Evolutionary conservation across 306 rosid species (phyloP), one percentile per base, ranked within the genome.

Genomic region (Pachyrhizus erosus): DNA sequence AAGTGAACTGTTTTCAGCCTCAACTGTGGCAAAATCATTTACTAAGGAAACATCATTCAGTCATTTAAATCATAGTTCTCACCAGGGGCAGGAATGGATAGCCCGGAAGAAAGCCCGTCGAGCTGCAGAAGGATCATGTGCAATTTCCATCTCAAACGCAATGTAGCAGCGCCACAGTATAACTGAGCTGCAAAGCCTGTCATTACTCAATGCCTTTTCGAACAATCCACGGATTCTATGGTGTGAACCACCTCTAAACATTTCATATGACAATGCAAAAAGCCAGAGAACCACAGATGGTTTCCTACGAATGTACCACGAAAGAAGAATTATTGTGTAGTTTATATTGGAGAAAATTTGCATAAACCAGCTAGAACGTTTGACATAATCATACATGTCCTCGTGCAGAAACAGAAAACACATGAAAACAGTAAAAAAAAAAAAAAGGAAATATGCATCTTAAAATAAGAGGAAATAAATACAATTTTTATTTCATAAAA

Each of bases 81-180:
- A 96, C 99, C 98, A 93, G 20, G 99, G 99, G 78, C 98, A 96
- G 45, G 99, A 90, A 90, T 96, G 99, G 65, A 96, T 93, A 43
- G 98, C 99, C 37, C 99, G 93, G 80, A 96, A 96, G 90, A 93
- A 96, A 43, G 92, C 83, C 42, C 98, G 93, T 70, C 90, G 87
- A 31, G 99, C 96, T 3, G 93, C 89, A 70, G 92, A 87, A 72
- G 92, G 90, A 87, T 92, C 89, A 9, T 64, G 24, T 61, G 91
- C 88, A 77, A 88, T 69, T 73, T 86, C 84, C 76, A 87, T 81
- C 84, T 96, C 98, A 73, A 87, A 96, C 11, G 84, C 87, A 73
- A 96, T 84, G 86, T 96, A 96, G 86, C 84, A 93, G 21, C 98
- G 96, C 99, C 99, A 96, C 42, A 96, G 89, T 17, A 96, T 49